A percentile compares a stretch with the other conserved stretches of the same genome.
These are phyloP conservation scores for Castanea mollissima DNA, from an alignment of 306 rosid species.

Conservation along the genomic window DNA sequence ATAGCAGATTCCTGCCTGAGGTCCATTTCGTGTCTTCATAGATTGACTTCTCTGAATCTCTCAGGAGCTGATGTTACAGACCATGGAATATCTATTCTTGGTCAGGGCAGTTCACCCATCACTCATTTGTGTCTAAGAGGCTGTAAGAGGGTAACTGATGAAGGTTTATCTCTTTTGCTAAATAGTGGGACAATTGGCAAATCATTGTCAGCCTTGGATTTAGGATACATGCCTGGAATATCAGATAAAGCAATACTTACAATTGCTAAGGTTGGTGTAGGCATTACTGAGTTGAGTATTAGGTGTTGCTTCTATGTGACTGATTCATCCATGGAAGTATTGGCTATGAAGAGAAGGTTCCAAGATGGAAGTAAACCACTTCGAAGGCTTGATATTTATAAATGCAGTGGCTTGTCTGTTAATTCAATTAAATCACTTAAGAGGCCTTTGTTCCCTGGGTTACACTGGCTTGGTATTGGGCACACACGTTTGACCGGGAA, in stretches of 20 bases:
- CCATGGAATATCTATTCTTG: conserved; percentile 25
- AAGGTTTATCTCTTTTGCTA: conserved; percentile 24
- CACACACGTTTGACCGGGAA: conserved; percentile 11
- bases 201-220: conserved; percentile 30
- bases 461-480: conserved; percentile 36
- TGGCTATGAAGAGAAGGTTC: conserved; percentile 22
- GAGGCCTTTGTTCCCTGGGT: conserved; percentile 27
- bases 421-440: conserved; percentile 14
- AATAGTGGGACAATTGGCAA: conserved; percentile 21
- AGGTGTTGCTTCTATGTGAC: conserved; percentile 29
- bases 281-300: conserved; percentile 26
- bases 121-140: conserved; percentile 28
- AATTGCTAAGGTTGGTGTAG: conserved; percentile 11
- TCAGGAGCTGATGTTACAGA: conserved; percentile 27
- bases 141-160: conserved; percentile 31
- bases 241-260: conserved; percentile 25
- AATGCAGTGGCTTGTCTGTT: conserved; percentile 25
- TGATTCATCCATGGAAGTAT: conserved; percentile 20
- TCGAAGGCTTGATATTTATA: conserved; percentile 28
- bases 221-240: conserved; percentile 31
- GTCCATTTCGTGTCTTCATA: conserved; percentile 17
- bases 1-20: conserved; percentile 30
- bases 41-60: conserved; percentile 25
- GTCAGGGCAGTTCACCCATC: conserved; percentile 21
- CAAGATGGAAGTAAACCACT: conserved; percentile 20